Evolutionary conservation across 1,284 basidiomycete genomes (phyloP).

Genomic region (Mycena citricolor): DNA sequence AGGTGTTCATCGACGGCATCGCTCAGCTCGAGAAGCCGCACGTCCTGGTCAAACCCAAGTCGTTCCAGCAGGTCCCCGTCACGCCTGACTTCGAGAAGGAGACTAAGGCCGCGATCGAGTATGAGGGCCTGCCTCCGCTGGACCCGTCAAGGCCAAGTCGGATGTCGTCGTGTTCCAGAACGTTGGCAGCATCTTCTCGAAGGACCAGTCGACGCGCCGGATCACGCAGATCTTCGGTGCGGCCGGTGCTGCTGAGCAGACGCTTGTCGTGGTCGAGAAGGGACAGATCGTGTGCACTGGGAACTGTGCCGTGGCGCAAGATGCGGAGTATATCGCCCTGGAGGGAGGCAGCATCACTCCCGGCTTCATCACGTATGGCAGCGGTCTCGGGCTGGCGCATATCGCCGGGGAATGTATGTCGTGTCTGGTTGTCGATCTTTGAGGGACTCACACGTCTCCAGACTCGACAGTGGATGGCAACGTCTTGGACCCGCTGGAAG

Average conservation of each 20-base stretch:
- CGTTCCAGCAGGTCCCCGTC: slow-evolving; percentile 48
- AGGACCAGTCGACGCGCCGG: slow-evolving; percentile 21
- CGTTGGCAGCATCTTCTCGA: slow-evolving; percentile 49
- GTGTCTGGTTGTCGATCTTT: background rate
- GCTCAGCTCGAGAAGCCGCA: slow-evolving; percentile 52
- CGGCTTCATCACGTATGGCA: slow-evolving; percentile 7
- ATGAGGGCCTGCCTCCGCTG: slow-evolving; percentile 68
- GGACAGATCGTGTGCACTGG: slow-evolving; percentile 46
- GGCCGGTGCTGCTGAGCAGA: slow-evolving; percentile 22
- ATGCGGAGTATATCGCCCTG: slow-evolving; percentile 5
- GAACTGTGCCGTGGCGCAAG: background rate
- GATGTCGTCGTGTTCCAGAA: slow-evolving; percentile 58
- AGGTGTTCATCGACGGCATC: slow-evolving; percentile 74
- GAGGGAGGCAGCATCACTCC: slow-evolving; percentile 10
- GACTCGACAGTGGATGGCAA: slow-evolving; percentile 67
- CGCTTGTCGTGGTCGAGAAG: slow-evolving; percentile 39
- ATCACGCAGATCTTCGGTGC: slow-evolving; percentile 11
- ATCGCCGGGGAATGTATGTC: slow-evolving; percentile 1
- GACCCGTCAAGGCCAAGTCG: slow-evolving; percentile 35
- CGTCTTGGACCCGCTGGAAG: slow-evolving; percentile 49
- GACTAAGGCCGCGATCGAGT: slow-evolving; percentile 50
- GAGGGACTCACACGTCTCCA: background rate
- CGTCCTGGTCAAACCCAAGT: slow-evolving; percentile 43
- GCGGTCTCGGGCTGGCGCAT: slow-evolving; percentile 6
- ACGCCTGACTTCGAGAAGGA: slow-evolving; percentile 64